Evolutionary conservation across 331 rosid genomes (phyloP).

Genomic region (Quercus tomentella): DNA sequence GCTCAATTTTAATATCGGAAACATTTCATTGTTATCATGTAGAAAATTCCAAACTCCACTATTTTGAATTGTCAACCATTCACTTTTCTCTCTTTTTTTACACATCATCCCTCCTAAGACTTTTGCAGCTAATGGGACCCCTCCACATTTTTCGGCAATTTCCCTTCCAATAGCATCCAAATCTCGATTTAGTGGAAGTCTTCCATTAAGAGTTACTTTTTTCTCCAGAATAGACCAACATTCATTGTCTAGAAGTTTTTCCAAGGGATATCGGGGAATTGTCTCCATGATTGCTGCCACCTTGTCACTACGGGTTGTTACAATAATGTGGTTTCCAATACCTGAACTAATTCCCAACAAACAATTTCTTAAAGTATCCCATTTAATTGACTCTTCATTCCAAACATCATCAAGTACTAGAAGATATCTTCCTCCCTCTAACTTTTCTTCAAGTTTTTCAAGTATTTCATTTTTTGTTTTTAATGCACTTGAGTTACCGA

Average conservation of each 20-base stretch:
- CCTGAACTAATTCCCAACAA: no score
- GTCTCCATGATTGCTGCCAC: accelerated
- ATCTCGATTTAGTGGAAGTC: no score
- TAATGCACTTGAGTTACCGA: accelerated
- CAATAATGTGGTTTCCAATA: no score
- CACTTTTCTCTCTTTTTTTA: accelerated
- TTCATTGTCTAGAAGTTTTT: accelerated
- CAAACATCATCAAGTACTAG: no score
- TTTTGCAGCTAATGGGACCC: no score
- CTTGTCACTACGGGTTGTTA: accelerated
- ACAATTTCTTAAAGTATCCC: accelerated
- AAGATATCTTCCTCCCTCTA: no score
- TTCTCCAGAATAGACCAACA: no score
- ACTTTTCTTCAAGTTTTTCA: accelerated
- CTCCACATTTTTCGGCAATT: no score
- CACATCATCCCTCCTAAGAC: no score
- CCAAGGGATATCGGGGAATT: accelerated
- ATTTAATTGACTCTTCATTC: accelerated
- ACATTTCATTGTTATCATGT: accelerated
- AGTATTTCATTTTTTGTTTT: accelerated
- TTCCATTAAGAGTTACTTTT: no score
- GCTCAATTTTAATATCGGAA: no score
- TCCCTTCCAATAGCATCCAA: no score
- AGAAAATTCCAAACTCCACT: accelerated
- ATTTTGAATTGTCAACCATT: accelerated